phyloP scores from a whole-genome alignment of 2,329 filamentous ascomycete genomes.

The Fusarium verrucosum region DNA sequence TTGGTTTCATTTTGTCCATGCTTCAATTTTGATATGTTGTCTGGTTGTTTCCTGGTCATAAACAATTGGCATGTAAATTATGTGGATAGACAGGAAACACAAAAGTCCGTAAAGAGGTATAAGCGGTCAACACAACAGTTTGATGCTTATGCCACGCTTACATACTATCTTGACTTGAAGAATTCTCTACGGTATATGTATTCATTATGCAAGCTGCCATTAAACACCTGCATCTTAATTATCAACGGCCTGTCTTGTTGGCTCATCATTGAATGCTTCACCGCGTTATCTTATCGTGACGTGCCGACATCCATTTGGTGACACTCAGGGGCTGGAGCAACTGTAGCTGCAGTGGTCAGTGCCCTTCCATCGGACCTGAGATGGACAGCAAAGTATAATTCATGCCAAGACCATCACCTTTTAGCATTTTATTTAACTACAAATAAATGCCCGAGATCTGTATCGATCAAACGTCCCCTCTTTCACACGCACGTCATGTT shows the following conservation, averaged over 20 bases:
- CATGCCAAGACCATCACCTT: conserved; percentile 16
- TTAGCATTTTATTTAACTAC: neutral
- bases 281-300: neutral
- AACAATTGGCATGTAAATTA: neutral
- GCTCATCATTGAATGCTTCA: too few relatives aligned
- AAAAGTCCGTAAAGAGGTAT: neutral
- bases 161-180: too few relatives aligned
- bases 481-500: conserved; percentile 28
- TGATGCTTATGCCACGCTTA: conserved; percentile 9
- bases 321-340: conserved; percentile 13
- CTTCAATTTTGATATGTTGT: neutral
- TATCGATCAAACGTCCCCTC: conserved; percentile 4
- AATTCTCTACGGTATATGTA: too few relatives aligned
- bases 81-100: neutral
- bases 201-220: conserved; percentile 1
- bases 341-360: conserved; percentile 13
- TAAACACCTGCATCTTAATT: neutral
- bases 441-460: conserved; percentile 22
- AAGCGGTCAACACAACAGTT: conserved; percentile 11
- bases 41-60: neutral
- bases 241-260: neutral
- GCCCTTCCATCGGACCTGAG: conserved; percentile 13
- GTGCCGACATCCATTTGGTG: neutral
- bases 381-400: conserved; percentile 24
- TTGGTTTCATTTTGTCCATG: conserved; percentile 9